Evolutionary conservation across 2,329 filamentous ascomycete genomes (phyloP).

Genomic region (Penicillium sumatraense): DNA sequence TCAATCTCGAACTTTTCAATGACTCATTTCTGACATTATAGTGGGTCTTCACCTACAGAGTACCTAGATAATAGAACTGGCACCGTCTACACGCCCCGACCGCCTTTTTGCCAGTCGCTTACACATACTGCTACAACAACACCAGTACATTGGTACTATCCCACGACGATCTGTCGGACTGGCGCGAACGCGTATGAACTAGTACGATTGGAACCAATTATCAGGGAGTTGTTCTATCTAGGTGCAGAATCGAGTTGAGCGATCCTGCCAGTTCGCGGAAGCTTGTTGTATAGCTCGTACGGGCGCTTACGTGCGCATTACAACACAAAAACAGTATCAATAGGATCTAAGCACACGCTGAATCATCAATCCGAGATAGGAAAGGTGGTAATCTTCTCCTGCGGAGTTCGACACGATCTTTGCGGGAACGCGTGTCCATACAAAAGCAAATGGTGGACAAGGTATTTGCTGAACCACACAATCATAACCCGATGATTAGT

Average conservation of each 20-base stretch:
- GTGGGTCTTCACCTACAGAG: too few species aligned
- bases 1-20: background rate
- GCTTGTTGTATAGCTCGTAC: slow-evolving; percentile 4
- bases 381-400: background rate
- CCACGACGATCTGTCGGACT: slow-evolving; percentile 4
- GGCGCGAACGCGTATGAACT: slow-evolving; percentile 6
- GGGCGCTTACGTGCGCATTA: background rate
- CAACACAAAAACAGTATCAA: slow-evolving; percentile 1
- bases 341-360: background rate
- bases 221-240: slow-evolving; percentile 5
- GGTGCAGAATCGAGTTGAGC: slow-evolving; percentile 9
- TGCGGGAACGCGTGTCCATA: too few species aligned
- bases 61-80: too few species aligned
- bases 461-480: too few species aligned
- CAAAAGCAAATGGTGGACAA: too few species aligned
- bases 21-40: background rate
- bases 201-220: slow-evolving; percentile 1
- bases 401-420: background rate
- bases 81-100: too few species aligned
- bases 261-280: slow-evolving; percentile 5
- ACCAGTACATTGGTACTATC: too few species aligned
- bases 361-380: background rate
- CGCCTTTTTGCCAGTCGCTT: too few species aligned
- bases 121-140: too few species aligned
- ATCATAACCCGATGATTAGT: too few species aligned